Percentiles rank a stretch among this genome's conserved stretches.
phyloP scores from a whole-genome alignment of 495 filamentous ascomycete genomes.

The Cladorrhinum samala region DNA sequence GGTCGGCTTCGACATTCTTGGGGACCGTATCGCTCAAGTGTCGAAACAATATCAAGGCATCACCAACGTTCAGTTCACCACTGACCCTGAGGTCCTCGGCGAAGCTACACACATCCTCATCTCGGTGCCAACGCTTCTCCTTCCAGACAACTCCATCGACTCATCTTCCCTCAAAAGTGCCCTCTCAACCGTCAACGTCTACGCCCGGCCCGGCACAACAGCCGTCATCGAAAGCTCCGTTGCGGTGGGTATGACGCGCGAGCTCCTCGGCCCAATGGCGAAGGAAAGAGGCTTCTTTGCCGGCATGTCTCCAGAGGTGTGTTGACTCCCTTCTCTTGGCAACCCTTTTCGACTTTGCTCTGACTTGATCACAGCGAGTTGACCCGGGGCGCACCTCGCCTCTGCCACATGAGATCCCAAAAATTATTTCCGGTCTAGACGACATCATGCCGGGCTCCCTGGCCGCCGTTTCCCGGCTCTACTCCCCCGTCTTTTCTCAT shows the following conservation, averaged over 20 bases:
- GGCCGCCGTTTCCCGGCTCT: constrained; percentile 24
- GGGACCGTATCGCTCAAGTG: constrained; percentile 16
- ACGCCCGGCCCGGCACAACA: constrained; percentile 25
- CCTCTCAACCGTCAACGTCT: constrained; percentile 22
- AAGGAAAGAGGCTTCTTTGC: constrained; percentile 19
- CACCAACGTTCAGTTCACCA: constrained; percentile 17
- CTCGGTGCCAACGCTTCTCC: constrained; percentile 33
- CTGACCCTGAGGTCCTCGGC: constrained; percentile 17
- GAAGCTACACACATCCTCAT: constrained; percentile 32
- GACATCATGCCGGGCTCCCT: constrained; percentile 21
- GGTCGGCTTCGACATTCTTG: constrained; percentile 30
- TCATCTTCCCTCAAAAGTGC: constrained; percentile 26
- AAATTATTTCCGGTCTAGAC: constrained; percentile 33
- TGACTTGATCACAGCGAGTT: constrained; percentile 22
- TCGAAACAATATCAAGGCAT: constrained; percentile 7
- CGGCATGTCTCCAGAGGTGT: constrained; percentile 34
- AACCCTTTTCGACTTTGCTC: too few species aligned
- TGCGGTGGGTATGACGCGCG: constrained; percentile 34
- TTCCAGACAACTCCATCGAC: constrained; percentile 27
- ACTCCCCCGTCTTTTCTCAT: constrained; percentile 26
- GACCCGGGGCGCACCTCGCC: constrained; percentile 31
- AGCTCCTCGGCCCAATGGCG: constrained; percentile 25
- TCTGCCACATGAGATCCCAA: constrained; percentile 24
- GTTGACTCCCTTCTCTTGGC: constrained; percentile 12
- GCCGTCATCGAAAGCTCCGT: constrained; percentile 35